Evolutionary conservation across 2,329 filamentous ascomycete species (phyloP).

Genomic region (Aotearoamyces nothofagi): DNA sequence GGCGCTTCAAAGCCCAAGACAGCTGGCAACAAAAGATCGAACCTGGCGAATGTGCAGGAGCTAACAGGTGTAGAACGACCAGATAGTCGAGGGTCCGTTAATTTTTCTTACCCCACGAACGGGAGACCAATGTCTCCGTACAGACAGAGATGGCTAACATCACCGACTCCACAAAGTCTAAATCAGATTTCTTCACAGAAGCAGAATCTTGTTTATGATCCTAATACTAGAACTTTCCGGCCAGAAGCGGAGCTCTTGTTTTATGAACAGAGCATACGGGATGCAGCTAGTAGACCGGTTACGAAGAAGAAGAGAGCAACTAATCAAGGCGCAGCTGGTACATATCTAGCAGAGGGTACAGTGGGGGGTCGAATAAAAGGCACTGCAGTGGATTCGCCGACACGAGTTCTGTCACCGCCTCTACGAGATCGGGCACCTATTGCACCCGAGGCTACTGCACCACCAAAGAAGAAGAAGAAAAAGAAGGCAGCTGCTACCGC

Average conservation of each 20-base stretch:
- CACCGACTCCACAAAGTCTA: constrained; percentile 13
- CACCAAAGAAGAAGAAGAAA: constrained; percentile 12
- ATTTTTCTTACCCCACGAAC: constrained; percentile 36
- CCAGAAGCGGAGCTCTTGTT: constrained; percentile 28
- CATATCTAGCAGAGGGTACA: constrained; percentile 31
- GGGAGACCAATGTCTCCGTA: constrained; percentile 16
- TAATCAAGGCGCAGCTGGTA: constrained; percentile 21
- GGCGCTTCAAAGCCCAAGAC: constrained; percentile 8
- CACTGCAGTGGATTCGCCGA: constrained; percentile 25
- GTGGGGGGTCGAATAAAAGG: constrained; percentile 34
- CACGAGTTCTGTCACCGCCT: constrained; percentile 7
- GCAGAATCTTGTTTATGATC: constrained; percentile 42
- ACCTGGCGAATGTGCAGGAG: constrained; percentile 22
- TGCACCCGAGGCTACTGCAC: background rate
- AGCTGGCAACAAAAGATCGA: constrained; percentile 11
- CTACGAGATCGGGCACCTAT: constrained; percentile 4
- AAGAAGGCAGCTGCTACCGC: constrained; percentile 10
- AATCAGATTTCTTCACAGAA: constrained; percentile 15
- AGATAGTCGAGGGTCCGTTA: constrained; percentile 27
- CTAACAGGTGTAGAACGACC: constrained; percentile 25
- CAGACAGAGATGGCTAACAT: constrained; percentile 17
- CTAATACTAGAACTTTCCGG: constrained; percentile 50
- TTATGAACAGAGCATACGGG: constrained; percentile 25
- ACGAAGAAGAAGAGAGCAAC: constrained; percentile 21
- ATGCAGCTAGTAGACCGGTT: constrained; percentile 25